Evolutionary conservation across 805 yeast genomes (phyloP).

Genomic region (Yarrowia porcina): DNA sequence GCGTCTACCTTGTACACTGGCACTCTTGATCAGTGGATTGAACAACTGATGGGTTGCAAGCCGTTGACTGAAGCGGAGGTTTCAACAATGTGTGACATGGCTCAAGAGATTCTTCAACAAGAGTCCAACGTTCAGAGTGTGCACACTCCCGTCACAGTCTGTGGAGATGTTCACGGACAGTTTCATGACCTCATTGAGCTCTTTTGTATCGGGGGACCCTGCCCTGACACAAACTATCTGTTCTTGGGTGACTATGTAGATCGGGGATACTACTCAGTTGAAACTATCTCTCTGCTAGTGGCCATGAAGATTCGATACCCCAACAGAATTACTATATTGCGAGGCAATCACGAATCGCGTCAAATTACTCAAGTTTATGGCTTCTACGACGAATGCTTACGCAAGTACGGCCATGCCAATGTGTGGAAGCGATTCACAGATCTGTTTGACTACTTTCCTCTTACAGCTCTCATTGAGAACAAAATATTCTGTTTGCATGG

Average conservation of each 20-base stretch:
- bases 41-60: slow-evolving; percentile 73
- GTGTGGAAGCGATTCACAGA: slow-evolving; percentile 95
- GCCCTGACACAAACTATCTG: slow-evolving; percentile 87
- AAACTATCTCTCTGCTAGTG: slow-evolving; percentile 84
- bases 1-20: slow-evolving; percentile 34
- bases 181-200: slow-evolving; percentile 94
- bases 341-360: slow-evolving; percentile 95
- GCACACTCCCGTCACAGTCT: slow-evolving; percentile 89
- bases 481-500: slow-evolving; percentile 93
- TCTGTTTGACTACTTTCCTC: slow-evolving; percentile 90
- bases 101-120: slow-evolving; percentile 81
- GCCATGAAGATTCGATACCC: slow-evolving; percentile 95
- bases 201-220: slow-evolving; percentile 92
- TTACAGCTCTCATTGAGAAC: slow-evolving; percentile 90
- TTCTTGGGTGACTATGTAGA: slow-evolving; percentile 92
- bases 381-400: slow-evolving; percentile 91
- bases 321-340: slow-evolving; percentile 84
- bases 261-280: slow-evolving; percentile 84
- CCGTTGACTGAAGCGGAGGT: slow-evolving; percentile 80
- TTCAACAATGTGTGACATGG: slow-evolving; percentile 79
- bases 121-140: slow-evolving; percentile 96
- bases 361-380: slow-evolving; percentile 97
- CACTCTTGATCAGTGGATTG: slow-evolving; percentile 89
- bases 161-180: slow-evolving; percentile 98
- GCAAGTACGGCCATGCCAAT: slow-evolving; percentile 89